Conservation (phyloP, 1,284 basidiomycete genomes). For the Lentinula novae-zelandiae region DNA sequence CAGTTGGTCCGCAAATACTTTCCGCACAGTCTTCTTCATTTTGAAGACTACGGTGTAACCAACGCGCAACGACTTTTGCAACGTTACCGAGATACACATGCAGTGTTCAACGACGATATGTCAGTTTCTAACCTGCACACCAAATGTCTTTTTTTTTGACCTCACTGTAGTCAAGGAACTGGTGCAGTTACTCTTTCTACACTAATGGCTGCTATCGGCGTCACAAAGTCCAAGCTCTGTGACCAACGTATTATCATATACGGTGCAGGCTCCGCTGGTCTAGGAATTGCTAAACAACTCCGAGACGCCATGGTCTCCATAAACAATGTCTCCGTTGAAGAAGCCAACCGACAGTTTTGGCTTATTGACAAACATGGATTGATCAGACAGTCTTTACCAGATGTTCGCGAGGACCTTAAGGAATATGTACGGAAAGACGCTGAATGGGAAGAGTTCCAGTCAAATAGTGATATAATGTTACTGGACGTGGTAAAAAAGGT, state of each 20-base stretch:
- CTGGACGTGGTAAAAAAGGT: conserved; percentile 69
- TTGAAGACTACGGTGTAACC: conserved; percentile 75
- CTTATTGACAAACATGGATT: conserved; percentile 61
- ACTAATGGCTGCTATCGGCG: conserved; percentile 71
- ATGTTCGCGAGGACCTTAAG: conserved; percentile 48
- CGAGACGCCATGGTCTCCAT: conserved; percentile 72
- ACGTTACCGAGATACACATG: conserved; percentile 61
- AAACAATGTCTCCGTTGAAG: conserved; percentile 50
- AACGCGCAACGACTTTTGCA: conserved; percentile 75
- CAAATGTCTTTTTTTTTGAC: background rate
- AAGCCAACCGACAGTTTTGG: conserved; percentile 68
- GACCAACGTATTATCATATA: conserved; percentile 80
- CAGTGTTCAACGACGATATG: conserved; percentile 83
- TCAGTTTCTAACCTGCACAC: conserved; percentile 25
- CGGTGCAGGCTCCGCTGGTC: conserved; percentile 80
- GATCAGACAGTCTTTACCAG: conserved; percentile 38
- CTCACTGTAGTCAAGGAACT: conserved; percentile 67
- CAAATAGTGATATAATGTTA: conserved; percentile 44
- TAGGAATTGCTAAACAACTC: conserved; percentile 72
- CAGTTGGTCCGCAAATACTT: conserved; percentile 46
- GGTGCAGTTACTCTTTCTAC: conserved; percentile 81
- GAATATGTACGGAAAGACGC: conserved; percentile 57
- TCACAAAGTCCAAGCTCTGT: conserved; percentile 63
- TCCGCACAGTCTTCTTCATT: conserved; percentile 57
- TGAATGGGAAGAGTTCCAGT: conserved; percentile 46